Conservation (phyloP, 495 filamentous ascomycete species). For the Talaromyces thailandensis region DNA sequence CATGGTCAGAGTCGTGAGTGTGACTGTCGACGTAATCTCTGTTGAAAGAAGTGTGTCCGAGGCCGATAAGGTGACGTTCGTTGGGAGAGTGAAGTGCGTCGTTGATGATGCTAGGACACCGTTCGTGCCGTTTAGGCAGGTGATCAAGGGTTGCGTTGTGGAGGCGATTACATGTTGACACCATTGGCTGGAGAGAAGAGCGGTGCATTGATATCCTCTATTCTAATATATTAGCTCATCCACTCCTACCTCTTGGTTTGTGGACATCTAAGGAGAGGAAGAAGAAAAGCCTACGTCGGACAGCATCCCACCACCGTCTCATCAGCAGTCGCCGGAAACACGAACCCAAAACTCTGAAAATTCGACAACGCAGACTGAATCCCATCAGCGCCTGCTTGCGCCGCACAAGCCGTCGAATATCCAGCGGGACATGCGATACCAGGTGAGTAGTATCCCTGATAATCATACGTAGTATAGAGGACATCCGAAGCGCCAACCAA, state of each 20-base stretch:
- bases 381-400: not conserved
- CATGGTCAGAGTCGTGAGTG: not conserved
- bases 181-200: not conserved
- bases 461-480: not conserved
- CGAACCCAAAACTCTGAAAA: not conserved
- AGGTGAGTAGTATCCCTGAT: not conserved
- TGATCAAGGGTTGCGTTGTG: not conserved
- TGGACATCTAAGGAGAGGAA: not conserved
- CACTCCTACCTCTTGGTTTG: not conserved
- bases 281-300: not conserved
- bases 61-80: not conserved
- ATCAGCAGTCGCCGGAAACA: not conserved
- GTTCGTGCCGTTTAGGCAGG: not conserved
- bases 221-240: not conserved
- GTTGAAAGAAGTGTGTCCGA: not conserved
- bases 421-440: not conserved
- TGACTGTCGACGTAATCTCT: not conserved
- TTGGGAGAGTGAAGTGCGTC: not conserved
- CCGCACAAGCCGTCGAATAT: not conserved
- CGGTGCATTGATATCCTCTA: slow-evolving; percentile 1
- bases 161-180: not conserved
- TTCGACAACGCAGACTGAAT: not conserved
- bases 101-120: not conserved
- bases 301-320: slow-evolving; percentile 3
- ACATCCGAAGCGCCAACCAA: not conserved